Base-by-base conservation (phyloP, 768 basidiomycete genomes). In the Agaricus blazei region DNA sequence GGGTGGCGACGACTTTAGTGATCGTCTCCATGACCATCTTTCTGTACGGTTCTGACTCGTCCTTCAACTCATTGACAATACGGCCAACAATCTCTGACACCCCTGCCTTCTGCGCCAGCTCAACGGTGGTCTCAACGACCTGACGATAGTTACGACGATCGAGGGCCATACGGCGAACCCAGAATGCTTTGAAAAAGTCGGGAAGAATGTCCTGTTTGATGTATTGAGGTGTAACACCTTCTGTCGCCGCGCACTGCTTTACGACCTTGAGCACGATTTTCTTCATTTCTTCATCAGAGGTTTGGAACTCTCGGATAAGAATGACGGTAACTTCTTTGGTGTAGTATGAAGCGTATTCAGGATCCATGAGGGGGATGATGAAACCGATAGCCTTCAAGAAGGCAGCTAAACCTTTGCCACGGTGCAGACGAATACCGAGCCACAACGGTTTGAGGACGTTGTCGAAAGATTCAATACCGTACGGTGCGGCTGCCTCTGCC, bases 11-110 rank as follows among this genome's bases (percentile, higher is more conserved):
- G 46, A 99, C 97, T 69, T 97, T 96, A 23, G 93, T 98, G 62
- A 98, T 97, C 0, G 97, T 98, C 75, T 99, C 97, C 97, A 99
- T 99, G 47, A 97, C 94, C 97, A 99, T 99, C 81, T 98, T 98
- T 60, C 94, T 77, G 72, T 92, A 93, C 3, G 90, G 91, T 70
- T 93, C 91, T 12, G 88, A 86, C 67, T 89, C 88, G 64, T 90
- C 88, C 76, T 95, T 97, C 60, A 97, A 75, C 65, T 93, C 93
- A 67, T 94, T 93, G 52, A 90, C 88, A 55, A 91, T 75, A 56
- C 87, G 74, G 11, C 93, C 90, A 26, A 98, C 93, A 57, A 99
- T 98, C 72, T 98, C 96, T 7, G 95, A 82, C 1, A 98, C 97
- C 9, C 97, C 97, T 0, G 93, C 80, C 71, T 99, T 99, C 67